Evolutionary conservation across 495 filamentous ascomycete genomes (phyloP).

Genomic region (Barbatosphaeria neglecta): DNA sequence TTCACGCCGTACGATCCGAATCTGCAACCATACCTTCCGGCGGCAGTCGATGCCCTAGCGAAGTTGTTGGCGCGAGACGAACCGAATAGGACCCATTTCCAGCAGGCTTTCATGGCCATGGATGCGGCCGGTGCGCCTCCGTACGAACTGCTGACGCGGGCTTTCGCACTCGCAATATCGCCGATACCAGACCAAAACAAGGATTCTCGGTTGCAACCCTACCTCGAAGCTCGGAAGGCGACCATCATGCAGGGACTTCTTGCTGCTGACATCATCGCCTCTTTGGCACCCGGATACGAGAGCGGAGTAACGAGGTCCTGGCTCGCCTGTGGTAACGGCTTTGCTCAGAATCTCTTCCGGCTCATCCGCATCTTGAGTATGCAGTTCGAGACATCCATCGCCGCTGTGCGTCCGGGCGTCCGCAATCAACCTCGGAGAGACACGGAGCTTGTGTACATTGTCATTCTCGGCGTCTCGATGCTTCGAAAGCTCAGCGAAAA

Average conservation of each 20-base stretch:
- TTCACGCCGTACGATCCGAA: conserved; percentile 72
- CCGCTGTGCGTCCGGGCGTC: conserved; percentile 16
- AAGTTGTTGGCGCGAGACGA: conserved; percentile 90
- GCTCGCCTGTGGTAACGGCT: conserved; percentile 77
- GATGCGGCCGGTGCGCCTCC: conserved; percentile 51
- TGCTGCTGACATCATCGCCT: conserved; percentile 77
- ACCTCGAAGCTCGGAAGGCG: conserved; percentile 72
- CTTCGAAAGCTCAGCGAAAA: conserved; percentile 61
- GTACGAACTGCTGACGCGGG: conserved; percentile 73
- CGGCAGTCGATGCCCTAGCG: conserved; percentile 79
- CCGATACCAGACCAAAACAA: conserved; percentile 57
- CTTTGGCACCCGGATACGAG: conserved; percentile 61
- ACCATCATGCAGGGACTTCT: conserved; percentile 84
- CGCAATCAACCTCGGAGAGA: conserved; percentile 26
- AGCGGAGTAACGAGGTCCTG: conserved; percentile 62
- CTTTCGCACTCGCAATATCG: conserved; percentile 80
- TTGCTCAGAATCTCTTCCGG: conserved; percentile 64
- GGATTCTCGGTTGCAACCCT: conserved; percentile 39
- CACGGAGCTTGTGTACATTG: conserved; percentile 45
- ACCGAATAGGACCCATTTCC: conserved; percentile 76
- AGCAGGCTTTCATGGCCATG: conserved; percentile 62
- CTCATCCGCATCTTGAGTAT: conserved; percentile 59
- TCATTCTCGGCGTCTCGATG: conserved; percentile 57
- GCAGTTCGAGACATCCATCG: conserved; percentile 35
- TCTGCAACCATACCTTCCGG: conserved; percentile 77